phyloP scores from a whole-genome alignment of 2,329 filamentous ascomycete genomes.

The Paraphoma sp. region DNA sequence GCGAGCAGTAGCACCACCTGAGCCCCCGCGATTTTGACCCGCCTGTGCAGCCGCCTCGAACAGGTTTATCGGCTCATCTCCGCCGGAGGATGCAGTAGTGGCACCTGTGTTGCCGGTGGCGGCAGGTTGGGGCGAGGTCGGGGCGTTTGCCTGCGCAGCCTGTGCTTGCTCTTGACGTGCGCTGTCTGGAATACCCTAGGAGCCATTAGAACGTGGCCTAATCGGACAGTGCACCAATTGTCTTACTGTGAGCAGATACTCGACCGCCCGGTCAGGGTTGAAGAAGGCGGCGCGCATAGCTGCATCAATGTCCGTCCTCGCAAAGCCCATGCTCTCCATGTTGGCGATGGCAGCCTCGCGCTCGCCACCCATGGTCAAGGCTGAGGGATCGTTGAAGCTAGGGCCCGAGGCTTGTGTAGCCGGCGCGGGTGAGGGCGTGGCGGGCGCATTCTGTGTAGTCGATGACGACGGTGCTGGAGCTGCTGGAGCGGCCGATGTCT shows the following conservation, averaged over 20 bases:
- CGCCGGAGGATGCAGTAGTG: slow-evolving; percentile 50
- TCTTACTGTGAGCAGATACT: slow-evolving; percentile 87
- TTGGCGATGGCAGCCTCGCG: slow-evolving; percentile 82
- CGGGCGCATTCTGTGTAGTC: slow-evolving; percentile 56
- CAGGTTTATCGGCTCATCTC: slow-evolving; percentile 78
- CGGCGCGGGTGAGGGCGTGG: slow-evolving; percentile 58
- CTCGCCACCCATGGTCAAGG: slow-evolving; percentile 85
- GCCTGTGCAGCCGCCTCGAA: slow-evolving; percentile 92
- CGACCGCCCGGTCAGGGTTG: slow-evolving; percentile 96
- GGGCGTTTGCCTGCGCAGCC: slow-evolving; percentile 51
- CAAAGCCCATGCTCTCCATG: slow-evolving; percentile 98
- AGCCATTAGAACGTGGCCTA: slow-evolving; percentile 26
- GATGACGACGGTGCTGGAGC: slow-evolving; percentile 59
- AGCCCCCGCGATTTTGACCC: slow-evolving; percentile 56
- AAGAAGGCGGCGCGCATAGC: slow-evolving; percentile 96
- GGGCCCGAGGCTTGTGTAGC: slow-evolving; percentile 50
- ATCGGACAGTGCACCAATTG: slow-evolving; percentile 4
- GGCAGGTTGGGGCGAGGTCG: slow-evolving; percentile 51
- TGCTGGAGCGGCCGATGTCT: slow-evolving; percentile 63
- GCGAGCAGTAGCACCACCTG: slow-evolving; percentile 49
- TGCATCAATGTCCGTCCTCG: slow-evolving; percentile 83
- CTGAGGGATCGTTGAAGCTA: slow-evolving; percentile 73
- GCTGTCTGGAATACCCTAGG: slow-evolving; percentile 87
- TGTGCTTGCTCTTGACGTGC: slow-evolving; percentile 70
- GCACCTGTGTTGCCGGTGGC: slow-evolving; percentile 54